A percentile compares a stretch with the other conserved stretches of the same genome.
Conservation (phyloP, 2,329 filamentous ascomycete species). For the Aspergillus pseudonomiae region DNA sequence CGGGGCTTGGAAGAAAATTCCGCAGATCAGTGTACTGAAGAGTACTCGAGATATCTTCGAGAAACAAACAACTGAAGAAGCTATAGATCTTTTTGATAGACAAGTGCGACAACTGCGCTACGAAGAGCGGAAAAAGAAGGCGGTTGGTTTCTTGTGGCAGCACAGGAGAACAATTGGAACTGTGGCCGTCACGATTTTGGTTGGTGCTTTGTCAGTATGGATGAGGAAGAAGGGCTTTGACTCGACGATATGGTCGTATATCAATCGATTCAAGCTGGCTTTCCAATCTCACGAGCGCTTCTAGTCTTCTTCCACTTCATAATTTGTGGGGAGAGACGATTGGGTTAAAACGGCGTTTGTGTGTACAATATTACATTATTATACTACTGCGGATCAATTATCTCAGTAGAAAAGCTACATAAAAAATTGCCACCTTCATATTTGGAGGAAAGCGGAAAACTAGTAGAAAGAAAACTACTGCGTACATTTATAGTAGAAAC, state of each 20-base stretch:
- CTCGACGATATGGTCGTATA: conserved; percentile 36
- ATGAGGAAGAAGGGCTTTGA: conserved; percentile 55
- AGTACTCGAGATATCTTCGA: conserved; percentile 65
- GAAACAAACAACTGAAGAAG: conserved; percentile 66
- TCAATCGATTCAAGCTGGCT: conserved; percentile 29
- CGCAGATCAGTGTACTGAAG: conserved; percentile 78
- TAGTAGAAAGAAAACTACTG: neutral
- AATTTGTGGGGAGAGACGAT: neutral
- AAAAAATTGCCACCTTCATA: neutral
- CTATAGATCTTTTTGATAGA: conserved; percentile 66
- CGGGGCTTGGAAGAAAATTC: conserved; percentile 71
- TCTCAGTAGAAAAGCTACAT: neutral
- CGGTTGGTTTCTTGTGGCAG: conserved; percentile 58
- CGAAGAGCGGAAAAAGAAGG: conserved; percentile 60
- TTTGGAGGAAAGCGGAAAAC: neutral
- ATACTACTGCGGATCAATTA: neutral
- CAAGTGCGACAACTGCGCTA: conserved; percentile 74
- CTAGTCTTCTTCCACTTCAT: conserved; percentile 5
- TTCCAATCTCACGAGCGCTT: conserved; percentile 24
- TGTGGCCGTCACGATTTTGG: conserved; percentile 65
- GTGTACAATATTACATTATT: neutral
- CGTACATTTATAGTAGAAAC: too few species aligned
- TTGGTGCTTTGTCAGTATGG: conserved; percentile 71
- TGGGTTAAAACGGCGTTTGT: neutral
- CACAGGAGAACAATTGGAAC: conserved; percentile 68